Base-by-base conservation (phyloP, 768 basidiomycete species). In the Tricholoma matsutake region DNA sequence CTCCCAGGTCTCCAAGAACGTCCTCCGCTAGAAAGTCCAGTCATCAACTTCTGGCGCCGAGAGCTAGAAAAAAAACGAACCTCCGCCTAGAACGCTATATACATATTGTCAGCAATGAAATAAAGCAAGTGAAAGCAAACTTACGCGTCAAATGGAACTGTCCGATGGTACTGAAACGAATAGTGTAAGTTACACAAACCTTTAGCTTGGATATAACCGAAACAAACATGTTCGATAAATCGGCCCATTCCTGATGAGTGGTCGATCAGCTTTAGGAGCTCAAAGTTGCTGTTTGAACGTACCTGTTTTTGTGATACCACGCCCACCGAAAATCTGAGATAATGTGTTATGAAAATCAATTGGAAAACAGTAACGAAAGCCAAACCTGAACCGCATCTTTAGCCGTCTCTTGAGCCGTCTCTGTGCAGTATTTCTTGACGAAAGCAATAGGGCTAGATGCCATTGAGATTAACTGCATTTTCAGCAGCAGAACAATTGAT, bases 251-350 rank as follows among this genome's bases (percentile, higher is more conserved):
- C 56, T 57, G 20, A 45, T 18, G 16, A n/a, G 29, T n/a, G 28
- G 7, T 31, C 7, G 22, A 52, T 52, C 14, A 52, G 51, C 9
- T 25, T 3, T 25, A 3, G n/a, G 16, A n/a, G 16, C 5, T 52
- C 8, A 39, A 49, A n/a, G 29, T 9, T 3, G 1, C n/a, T 31
- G 8, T 18, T 45, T 14, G 47, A 45, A 63, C 85, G 86, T 86
- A 31, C 92, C 92, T 13, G 85, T 85, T 71, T 82, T 81, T 28
- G 94, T 94, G 61, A 95, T 84, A 53, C 90, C 93, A 58, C 94
- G 84, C 8, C 93, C 94, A 64, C 93, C 92, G 64, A 93, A 94
- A 63, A 94, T 83, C 79, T 89, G 41, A 14, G 57, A 77, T 5
- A 83, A 25, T 45, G 49, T 11, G n/a, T 8, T 28, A 35, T 39